Evolutionary conservation across 202 grass and related monocot species (phyloP).

Genomic region (Setaria viridis): DNA sequence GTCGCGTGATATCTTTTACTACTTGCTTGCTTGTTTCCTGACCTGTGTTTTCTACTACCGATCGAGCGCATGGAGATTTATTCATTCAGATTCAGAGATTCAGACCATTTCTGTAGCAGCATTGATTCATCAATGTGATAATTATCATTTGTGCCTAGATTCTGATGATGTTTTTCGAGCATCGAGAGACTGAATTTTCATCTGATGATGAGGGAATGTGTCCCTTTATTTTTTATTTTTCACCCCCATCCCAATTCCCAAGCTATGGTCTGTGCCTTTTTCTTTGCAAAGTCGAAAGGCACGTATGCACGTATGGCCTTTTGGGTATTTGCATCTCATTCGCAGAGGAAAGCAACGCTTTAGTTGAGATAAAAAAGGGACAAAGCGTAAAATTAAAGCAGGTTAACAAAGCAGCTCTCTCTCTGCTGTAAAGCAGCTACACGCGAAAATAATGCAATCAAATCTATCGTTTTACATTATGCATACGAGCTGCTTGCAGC

Average conservation of each 20-base stretch:
- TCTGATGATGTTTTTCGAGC: background rate
- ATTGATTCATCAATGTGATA: background rate
- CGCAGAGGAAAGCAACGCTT: background rate
- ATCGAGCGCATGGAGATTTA: background rate
- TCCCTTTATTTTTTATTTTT: background rate
- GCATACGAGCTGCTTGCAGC: background rate
- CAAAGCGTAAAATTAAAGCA: constrained; percentile 35
- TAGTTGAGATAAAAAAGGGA: constrained; percentile 4
- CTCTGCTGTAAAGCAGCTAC: constrained; percentile 31
- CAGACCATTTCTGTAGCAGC: constrained; percentile 5
- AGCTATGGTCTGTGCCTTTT: background rate
- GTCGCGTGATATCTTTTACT: constrained; percentile 3
- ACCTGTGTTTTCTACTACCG: background rate
- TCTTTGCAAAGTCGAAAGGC: background rate
- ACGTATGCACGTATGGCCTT: background rate
- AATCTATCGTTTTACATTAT: background rate
- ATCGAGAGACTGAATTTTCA: background rate
- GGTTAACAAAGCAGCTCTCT: constrained; percentile 9
- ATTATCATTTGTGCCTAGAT: background rate
- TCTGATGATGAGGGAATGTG: background rate
- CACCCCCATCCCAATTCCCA: background rate
- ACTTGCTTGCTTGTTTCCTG: constrained; percentile 19
- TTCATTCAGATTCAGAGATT: constrained; percentile 43
- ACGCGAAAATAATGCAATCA: background rate
- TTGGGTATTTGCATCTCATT: constrained; percentile 26